Base-by-base conservation (phyloP, 495 filamentous ascomycete genomes). In the Poronia punctata region DNA sequence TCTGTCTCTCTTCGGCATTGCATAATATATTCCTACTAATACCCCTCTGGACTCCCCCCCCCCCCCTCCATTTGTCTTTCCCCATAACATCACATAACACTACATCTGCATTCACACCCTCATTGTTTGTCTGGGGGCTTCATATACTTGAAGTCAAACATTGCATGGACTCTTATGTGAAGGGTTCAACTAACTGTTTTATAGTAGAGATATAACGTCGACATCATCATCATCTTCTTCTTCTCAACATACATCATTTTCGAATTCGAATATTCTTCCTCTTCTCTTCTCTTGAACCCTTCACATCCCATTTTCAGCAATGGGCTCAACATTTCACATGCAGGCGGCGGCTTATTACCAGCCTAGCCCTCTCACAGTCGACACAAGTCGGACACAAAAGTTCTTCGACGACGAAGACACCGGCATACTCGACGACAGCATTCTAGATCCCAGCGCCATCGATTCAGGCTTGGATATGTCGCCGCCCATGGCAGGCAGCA, bases 351-450 rank as follows among this genome's bases (percentile, higher is more conserved):
- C 80, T 48, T 82, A 70, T 60, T 82, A 82, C 61, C 68, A 76
- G 70, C 66, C 75, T 53, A 72, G 74, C 45, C 64, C 75, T 23
- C 66, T 80, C 51, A 66, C 77, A 23, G 67, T 84, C 60, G 78
- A 84, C 53, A 72, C 80, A 37, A 72, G 47, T 50, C 63, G 71
- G 45, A 58, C 67, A 41, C 69, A 75, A 35, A 74, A 76, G 49
- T 80, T 70, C 67, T 75, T 82, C 46, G 84, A 88, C 47, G 85
- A 89, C 44, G 85, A 90, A 64, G 83, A 87, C 55, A 75, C 77
- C 61, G 83, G 76, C 59, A 82, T 88, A 61, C 68, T 93, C 48
- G 86, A 93, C 65, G 84, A 90, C 30, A 82, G 84, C 67, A 89
- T 89, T 57, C 75, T 90, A 46, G 86, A 88, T 60, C 70, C 68